Evolutionary conservation across 345 rosid genomes (phyloP).

Genomic region (Crucihimalaya himalaica): DNA sequence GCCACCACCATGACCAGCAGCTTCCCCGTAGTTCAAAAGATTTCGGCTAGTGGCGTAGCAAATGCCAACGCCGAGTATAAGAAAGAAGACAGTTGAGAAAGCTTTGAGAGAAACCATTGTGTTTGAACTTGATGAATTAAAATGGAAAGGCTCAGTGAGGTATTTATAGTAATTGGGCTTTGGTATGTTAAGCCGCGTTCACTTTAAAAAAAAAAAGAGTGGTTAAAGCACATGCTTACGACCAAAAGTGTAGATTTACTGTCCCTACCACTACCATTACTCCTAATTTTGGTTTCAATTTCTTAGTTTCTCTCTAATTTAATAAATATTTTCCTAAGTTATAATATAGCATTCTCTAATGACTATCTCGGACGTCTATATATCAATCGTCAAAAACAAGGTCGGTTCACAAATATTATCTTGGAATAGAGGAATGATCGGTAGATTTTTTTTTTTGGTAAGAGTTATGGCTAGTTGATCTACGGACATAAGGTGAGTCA

Average conservation of each 20-base stretch:
- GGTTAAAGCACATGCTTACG: conserved; percentile 26
- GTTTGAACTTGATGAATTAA: conserved; percentile 31
- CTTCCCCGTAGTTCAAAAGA: conserved; percentile 27
- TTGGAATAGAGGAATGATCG: not conserved
- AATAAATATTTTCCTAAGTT: not conserved
- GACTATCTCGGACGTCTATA: not conserved
- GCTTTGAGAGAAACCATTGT: conserved; percentile 42
- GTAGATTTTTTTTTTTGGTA: not conserved
- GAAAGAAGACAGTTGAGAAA: conserved; percentile 38
- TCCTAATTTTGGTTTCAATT: conserved; percentile 1
- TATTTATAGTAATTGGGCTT: conserved; percentile 38
- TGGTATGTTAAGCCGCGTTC: conserved; percentile 24
- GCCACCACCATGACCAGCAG: conserved; percentile 36
- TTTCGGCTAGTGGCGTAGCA: conserved; percentile 46
- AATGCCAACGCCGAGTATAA: conserved; percentile 39
- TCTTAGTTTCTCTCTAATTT: not conserved
- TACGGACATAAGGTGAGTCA: not conserved
- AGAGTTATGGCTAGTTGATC: not conserved
- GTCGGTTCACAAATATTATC: not conserved
- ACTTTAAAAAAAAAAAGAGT: conserved; percentile 6
- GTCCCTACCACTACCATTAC: conserved; percentile 40
- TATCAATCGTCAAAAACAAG: not conserved
- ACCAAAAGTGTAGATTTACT: conserved; percentile 33
- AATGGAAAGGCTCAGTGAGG: conserved; percentile 23
- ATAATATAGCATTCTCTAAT: not conserved